These are phyloP conservation scores for Vaccinium vitisidaea DNA, from an alignment of 148 eudicot species.

Conservation along the genomic window DNA sequence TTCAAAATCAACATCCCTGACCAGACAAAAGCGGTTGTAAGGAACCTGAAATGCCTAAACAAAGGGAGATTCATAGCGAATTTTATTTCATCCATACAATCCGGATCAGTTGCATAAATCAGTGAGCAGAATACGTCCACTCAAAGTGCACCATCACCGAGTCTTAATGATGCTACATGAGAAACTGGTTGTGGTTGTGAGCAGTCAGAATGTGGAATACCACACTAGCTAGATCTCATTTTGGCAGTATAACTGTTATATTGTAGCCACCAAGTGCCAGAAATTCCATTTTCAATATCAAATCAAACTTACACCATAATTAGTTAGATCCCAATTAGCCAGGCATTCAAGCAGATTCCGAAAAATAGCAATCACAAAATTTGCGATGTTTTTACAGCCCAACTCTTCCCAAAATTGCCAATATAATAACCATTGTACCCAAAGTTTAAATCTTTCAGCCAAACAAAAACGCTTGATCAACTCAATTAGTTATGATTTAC, in stretches of 20 bases:
- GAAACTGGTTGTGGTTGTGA: not conserved
- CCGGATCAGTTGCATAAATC: not conserved
- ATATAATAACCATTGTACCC: not conserved
- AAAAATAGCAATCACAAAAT: not conserved
- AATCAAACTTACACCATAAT: not conserved
- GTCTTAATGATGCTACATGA: not conserved
- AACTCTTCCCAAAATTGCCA: not conserved
- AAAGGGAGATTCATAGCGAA: not conserved
- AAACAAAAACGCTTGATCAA: not conserved
- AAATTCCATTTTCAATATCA: not conserved
- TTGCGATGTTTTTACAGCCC: not conserved
- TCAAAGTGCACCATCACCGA: not conserved
- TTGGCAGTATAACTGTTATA: not conserved
- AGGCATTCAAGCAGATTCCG: not conserved
- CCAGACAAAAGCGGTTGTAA: conserved; percentile 3
- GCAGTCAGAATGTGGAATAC: not conserved
- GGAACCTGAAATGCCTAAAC: not conserved
- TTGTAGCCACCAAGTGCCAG: not conserved
- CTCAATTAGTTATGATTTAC: not conserved
- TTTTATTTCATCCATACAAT: not conserved
- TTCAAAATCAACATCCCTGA: conserved; percentile 88
- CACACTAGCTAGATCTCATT: not conserved
- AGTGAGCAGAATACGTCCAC: not conserved
- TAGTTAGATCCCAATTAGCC: not conserved
- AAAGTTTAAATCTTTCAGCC: not conserved